Percentiles rank a stretch among this genome's conserved stretches.
Evolutionary conservation across 208 protist genomes (phyloP).

Genomic region (Leishmania martiniquensis): DNA sequence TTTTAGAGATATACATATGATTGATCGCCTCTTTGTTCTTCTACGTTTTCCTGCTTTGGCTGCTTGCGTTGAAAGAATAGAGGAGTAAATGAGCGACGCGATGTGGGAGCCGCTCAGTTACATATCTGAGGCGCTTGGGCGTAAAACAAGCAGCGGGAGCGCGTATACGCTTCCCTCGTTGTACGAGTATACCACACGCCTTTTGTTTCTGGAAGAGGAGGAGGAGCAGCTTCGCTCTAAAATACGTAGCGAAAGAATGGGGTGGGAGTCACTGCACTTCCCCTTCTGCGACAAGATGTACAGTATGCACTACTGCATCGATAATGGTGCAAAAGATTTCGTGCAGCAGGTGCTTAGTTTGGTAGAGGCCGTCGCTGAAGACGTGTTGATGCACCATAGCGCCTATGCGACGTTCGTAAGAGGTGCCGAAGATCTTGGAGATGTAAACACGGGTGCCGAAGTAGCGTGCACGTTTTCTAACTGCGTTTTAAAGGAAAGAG

Average conservation of each 20-base stretch:
- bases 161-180: conserved; percentile 1
- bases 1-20: no score
- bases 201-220: not conserved
- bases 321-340: not conserved
- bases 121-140: not conserved
- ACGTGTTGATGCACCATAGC: not conserved
- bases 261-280: not conserved
- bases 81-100: accelerated
- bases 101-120: conserved; percentile 12
- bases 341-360: not conserved
- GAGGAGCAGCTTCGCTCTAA: not conserved
- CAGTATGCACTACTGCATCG: not conserved
- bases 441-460: not conserved
- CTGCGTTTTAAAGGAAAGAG: not conserved
- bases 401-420: not conserved
- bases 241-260: not conserved
- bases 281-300: not conserved
- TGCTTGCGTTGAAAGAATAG: not conserved
- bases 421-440: not conserved
- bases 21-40: not conserved
- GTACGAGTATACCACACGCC: not conserved
- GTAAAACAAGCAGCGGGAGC: not conserved
- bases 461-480: not conserved
- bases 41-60: not conserved
- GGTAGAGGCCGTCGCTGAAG: not conserved